Evolutionary conservation across 768 basidiomycete species (phyloP), one percentile per base, ranked within the genome.

Genomic region (Termitomyces sp.): DNA sequence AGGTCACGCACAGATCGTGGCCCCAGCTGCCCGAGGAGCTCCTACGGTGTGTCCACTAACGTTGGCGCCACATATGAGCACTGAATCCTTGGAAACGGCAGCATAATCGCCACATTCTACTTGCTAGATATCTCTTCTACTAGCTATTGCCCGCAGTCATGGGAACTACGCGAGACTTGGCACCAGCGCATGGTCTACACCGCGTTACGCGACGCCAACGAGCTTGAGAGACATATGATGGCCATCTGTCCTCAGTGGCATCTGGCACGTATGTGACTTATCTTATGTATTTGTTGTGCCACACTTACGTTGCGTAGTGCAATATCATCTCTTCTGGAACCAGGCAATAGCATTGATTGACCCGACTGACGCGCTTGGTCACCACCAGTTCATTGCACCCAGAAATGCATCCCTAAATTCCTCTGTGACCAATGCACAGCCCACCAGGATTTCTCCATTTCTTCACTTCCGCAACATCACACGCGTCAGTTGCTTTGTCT

Each of bases 281-380:
- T 54, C 5, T 14, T 49, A 7, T 33, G 30, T 14, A 30, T 7
- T 32, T 32, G 6, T 6, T 47, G 23, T 26, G 20, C 36, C 35
- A 49, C 48, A 16, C 50, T 47, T 14, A 58, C 8, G 4, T 20
- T 59, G 59, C 63, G 5, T 66, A 90, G 88, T 91, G 58, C 83
- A 88, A 75, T 75, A 77, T 8, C 88, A 90, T 73, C 70, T 79
- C 18, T 89, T 88, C 67, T 91, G 88, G 88, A 77, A 78, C 61
- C 84, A 87, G 60, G 87, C 85, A 1, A 78, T 82, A 57, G 68
- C 79, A 3, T 69, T 82, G 33, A 73, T 90, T 61, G 88, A 91
- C 73, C 87, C 87, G 6, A 72, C 78, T 46, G 87, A 88, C 66
- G 63, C 71, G 44, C 77, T 85, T 23, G 77, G 75, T 4, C 77